A percentile compares a stretch with the other conserved stretches of the same genome.
phyloP scores from a whole-genome alignment of 306 rosid species.

The Citrullus colocynthis region DNA sequence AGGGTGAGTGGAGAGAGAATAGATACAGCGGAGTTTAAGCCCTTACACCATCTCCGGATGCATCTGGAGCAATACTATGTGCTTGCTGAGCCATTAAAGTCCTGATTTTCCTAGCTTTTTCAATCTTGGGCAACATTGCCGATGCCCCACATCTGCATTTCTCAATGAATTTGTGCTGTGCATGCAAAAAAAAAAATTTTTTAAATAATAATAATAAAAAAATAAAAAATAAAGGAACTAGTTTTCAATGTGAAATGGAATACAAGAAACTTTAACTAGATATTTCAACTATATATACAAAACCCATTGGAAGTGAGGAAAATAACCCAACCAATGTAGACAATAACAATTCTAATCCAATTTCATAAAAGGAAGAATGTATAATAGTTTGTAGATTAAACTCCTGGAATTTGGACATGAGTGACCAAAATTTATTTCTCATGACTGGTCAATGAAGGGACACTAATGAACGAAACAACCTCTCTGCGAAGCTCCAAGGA shows the following conservation, averaged over 20 bases:
- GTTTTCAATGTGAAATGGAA: constrained; percentile 14
- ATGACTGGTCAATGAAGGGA: background rate
- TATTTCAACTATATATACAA: background rate
- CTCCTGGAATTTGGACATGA: background rate
- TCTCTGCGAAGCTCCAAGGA: background rate
- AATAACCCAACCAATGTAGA: background rate
- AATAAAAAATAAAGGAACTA: background rate
- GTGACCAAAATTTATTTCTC: background rate
- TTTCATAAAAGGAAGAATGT: background rate
- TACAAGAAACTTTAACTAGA: constrained; percentile 13
- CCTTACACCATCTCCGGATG: constrained; percentile 49
- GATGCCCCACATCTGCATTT: constrained; percentile 78
- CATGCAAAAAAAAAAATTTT: constrained; percentile 4
- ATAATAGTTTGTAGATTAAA: background rate
- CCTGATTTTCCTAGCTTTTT: constrained; percentile 75
- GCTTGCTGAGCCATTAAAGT: constrained; percentile 70
- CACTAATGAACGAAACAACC: background rate
- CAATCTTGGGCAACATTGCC: constrained; percentile 69
- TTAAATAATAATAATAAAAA: background rate
- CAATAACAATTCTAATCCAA: background rate
- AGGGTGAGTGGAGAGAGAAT: background rate
- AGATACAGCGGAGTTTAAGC: background rate
- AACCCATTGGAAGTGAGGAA: background rate
- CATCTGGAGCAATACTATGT: constrained; percentile 41
- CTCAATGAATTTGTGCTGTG: constrained; percentile 86